phyloP scores from a whole-genome alignment of 805 yeast species.

The Tetrapisispora nanseiensis region DNA sequence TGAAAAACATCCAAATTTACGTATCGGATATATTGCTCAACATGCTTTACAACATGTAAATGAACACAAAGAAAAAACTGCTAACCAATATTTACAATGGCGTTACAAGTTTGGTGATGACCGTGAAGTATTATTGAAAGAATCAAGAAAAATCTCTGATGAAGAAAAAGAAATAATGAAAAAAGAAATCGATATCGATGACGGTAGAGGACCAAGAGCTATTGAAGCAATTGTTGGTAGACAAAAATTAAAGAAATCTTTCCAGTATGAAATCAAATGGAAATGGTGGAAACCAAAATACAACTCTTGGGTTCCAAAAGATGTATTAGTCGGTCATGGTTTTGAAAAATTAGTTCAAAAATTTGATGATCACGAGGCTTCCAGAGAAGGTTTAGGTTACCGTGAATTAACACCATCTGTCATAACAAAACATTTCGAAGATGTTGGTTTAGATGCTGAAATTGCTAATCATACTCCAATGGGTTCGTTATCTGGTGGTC shows the following conservation, averaged over 20 bases:
- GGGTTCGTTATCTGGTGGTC: slow-evolving; percentile 97
- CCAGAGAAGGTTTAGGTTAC: slow-evolving; percentile 98
- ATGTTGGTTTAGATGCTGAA: slow-evolving; percentile 93
- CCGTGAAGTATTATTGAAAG: slow-evolving; percentile 90
- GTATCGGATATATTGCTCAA: slow-evolving; percentile 98
- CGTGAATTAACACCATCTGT: slow-evolving; percentile 88
- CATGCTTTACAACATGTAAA: slow-evolving; percentile 97
- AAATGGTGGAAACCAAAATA: slow-evolving; percentile 81
- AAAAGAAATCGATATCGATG: slow-evolving; percentile 69
- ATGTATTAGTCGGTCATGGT: slow-evolving; percentile 69
- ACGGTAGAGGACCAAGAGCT: slow-evolving; percentile 80
- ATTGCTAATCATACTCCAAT: slow-evolving; percentile 97
- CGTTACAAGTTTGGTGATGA: slow-evolving; percentile 96
- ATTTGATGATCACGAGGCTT: slow-evolving; percentile 98
- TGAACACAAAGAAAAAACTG: slow-evolving; percentile 93
- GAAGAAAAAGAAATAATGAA: slow-evolving; percentile 64
- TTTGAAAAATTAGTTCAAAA: slow-evolving; percentile 86
- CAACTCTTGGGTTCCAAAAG: slow-evolving; percentile 90
- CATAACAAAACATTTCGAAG: slow-evolving; percentile 93
- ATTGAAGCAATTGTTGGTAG: slow-evolving; percentile 95
- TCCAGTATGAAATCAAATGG: slow-evolving; percentile 97
- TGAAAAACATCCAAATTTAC: slow-evolving; percentile 95
- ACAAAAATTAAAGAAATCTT: slow-evolving; percentile 89
- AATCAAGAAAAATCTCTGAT: slow-evolving; percentile 76
- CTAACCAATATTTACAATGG: slow-evolving; percentile 97